Evolutionary conservation across 768 basidiomycete genomes (phyloP).

Genomic region (Tricholomella constricta): DNA sequence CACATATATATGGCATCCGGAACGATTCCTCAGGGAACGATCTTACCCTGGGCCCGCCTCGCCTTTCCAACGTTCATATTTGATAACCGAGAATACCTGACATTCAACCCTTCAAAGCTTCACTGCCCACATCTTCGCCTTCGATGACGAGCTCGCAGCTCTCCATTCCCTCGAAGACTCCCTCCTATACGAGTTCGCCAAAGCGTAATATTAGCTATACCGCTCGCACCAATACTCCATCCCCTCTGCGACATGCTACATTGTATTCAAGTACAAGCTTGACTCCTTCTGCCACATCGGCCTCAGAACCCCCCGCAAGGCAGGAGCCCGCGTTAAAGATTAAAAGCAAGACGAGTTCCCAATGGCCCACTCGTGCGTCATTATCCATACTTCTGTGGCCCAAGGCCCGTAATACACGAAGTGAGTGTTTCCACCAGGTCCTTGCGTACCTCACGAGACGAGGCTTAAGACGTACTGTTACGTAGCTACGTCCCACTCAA

Average conservation of each 20-base stretch:
- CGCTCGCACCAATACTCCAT: slow-evolving; percentile 12
- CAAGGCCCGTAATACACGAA: background rate
- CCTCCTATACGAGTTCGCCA: background rate
- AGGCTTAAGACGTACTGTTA: background rate
- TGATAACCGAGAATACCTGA: no score
- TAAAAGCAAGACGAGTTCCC: background rate
- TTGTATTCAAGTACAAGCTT: slow-evolving; percentile 7
- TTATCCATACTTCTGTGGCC: background rate
- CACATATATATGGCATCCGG: no score
- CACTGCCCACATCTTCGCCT: background rate
- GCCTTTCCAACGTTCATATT: no score
- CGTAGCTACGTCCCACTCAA: background rate
- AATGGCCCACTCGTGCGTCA: background rate
- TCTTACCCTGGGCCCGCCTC: no score
- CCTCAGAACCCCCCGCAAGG: background rate
- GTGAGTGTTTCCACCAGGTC: background rate
- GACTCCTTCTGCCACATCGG: background rate
- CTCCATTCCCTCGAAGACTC: background rate
- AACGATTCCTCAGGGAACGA: no score
- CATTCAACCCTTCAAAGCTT: no score
- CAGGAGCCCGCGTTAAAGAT: background rate
- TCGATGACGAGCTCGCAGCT: background rate
- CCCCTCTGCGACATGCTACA: slow-evolving; percentile 16
- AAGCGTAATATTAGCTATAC: slow-evolving; percentile 11
- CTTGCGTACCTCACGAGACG: background rate